A percentile compares a stretch with the other conserved stretches of the same genome.
Conservation (phyloP, 441 rosid genomes). For the Corymbia citriodora region DNA sequence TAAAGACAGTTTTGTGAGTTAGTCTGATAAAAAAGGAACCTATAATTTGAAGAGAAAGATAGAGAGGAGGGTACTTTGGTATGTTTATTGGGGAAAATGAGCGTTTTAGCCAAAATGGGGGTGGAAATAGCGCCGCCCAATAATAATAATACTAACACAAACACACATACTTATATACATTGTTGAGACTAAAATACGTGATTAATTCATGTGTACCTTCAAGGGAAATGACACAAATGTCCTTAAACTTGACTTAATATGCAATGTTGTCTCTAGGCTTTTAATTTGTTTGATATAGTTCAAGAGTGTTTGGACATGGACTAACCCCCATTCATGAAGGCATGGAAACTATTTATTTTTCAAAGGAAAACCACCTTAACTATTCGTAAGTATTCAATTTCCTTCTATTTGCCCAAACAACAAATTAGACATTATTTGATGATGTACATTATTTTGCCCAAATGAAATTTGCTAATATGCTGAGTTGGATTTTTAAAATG, state of each 20-base stretch:
- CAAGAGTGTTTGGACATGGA: neutral
- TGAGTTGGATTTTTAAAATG: neutral
- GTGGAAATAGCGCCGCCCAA: no score
- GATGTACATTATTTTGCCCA: neutral
- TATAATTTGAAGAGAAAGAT: no score
- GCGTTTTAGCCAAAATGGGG: no score
- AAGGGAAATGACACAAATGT: neutral
- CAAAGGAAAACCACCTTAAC: accelerated
- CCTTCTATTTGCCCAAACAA: accelerated
- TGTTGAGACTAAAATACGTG: neutral
- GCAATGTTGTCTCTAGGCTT: accelerated
- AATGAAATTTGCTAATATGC: no score
- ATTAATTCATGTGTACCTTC: neutral
- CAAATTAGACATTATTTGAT: neutral
- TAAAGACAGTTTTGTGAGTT: no score
- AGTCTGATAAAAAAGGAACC: no score
- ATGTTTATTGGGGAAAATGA: no score
- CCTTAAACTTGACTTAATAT: accelerated
- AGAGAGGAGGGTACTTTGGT: no score
- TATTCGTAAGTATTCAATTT: neutral
- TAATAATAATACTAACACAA: neutral
- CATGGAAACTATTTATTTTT: neutral
- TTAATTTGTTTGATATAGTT: neutral
- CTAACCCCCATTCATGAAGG: accelerated
- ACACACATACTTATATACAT: neutral